Percentiles rank a stretch among this genome's conserved stretches.
Evolutionary conservation across 1,139 yeast species (phyloP).

Genomic region (Torulaspora pretoriensis): DNA sequence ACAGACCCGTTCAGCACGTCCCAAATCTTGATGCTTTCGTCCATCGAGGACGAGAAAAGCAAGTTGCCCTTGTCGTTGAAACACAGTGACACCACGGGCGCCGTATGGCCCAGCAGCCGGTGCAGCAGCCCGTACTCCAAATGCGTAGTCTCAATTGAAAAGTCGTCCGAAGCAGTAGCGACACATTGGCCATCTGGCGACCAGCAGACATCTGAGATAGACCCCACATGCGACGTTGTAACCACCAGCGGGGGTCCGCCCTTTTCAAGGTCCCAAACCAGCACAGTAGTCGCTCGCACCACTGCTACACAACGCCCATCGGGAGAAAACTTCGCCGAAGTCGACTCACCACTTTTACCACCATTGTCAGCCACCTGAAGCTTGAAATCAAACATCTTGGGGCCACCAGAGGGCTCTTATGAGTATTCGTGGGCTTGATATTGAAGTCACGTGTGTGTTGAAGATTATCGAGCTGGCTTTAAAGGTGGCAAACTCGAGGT

Average conservation of each 20-base stretch:
- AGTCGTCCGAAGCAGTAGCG: constrained; percentile 86
- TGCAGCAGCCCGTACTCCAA: constrained; percentile 50
- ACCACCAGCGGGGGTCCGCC: constrained; percentile 28
- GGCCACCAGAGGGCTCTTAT: background rate
- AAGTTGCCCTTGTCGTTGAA: constrained; percentile 76
- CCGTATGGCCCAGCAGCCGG: constrained; percentile 75
- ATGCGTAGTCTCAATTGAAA: constrained; percentile 74
- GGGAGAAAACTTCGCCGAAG: constrained; percentile 60
- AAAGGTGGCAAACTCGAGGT: constrained; percentile 8
- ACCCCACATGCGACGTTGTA: constrained; percentile 29
- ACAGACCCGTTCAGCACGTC: constrained; percentile 69
- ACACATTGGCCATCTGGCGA: constrained; percentile 69
- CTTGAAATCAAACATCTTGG: constrained; percentile 10
- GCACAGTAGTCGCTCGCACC: constrained; percentile 44
- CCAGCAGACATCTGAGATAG: constrained; percentile 43
- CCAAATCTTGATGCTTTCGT: constrained; percentile 90
- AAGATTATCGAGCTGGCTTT: background rate
- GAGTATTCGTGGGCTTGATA: background rate
- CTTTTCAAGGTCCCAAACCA: constrained; percentile 40
- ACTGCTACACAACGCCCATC: constrained; percentile 61
- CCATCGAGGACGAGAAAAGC: constrained; percentile 78
- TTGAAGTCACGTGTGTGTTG: constrained; percentile 4
- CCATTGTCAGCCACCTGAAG: constrained; percentile 6
- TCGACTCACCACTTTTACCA: constrained; percentile 23
- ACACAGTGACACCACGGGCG: constrained; percentile 69